phyloP scores from a whole-genome alignment of 106 monocot genomes.

The Dendrobium catenatum region DNA sequence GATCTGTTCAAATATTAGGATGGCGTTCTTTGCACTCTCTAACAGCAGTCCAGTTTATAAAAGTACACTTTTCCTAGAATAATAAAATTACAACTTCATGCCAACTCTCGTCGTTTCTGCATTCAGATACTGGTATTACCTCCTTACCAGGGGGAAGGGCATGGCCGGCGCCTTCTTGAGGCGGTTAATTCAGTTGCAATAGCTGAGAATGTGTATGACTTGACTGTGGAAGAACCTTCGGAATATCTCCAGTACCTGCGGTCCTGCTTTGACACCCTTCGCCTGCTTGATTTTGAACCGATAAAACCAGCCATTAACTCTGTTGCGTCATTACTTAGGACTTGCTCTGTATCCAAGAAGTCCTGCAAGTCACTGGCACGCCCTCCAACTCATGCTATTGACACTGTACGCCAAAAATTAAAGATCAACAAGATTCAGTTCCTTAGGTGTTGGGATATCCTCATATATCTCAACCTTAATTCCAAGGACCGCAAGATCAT shows the following conservation, averaged over 20 bases:
- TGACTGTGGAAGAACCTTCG: constrained; percentile 96
- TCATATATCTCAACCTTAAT: constrained; percentile 63
- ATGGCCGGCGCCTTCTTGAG: constrained; percentile 72
- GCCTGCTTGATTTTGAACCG: constrained; percentile 54
- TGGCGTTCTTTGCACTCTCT: neutral
- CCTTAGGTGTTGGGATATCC: constrained; percentile 75
- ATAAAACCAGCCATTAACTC: constrained; percentile 31
- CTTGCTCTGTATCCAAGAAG: constrained; percentile 19
- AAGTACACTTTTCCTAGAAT: no score
- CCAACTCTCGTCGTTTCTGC: constrained; percentile 10
- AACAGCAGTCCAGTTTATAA: neutral
- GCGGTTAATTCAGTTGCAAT: constrained; percentile 58
- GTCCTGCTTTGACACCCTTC: constrained; percentile 59
- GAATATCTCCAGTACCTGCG: constrained; percentile 86
- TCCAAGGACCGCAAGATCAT: constrained; percentile 24
- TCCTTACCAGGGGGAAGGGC: constrained; percentile 63
- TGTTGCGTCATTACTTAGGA: constrained; percentile 45
- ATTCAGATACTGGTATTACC: constrained; percentile 84
- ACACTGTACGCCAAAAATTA: constrained; percentile 55
- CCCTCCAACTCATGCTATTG: constrained; percentile 35
- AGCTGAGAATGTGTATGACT: constrained; percentile 69
- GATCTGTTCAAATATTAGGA: neutral
- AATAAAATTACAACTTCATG: no score
- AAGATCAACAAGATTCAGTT: constrained; percentile 95
- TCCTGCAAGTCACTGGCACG: constrained; percentile 26